These are phyloP conservation scores for Mitragyna speciosa DNA, from an alignment of 257 asterid genomes.

Conservation along the genomic window DNA sequence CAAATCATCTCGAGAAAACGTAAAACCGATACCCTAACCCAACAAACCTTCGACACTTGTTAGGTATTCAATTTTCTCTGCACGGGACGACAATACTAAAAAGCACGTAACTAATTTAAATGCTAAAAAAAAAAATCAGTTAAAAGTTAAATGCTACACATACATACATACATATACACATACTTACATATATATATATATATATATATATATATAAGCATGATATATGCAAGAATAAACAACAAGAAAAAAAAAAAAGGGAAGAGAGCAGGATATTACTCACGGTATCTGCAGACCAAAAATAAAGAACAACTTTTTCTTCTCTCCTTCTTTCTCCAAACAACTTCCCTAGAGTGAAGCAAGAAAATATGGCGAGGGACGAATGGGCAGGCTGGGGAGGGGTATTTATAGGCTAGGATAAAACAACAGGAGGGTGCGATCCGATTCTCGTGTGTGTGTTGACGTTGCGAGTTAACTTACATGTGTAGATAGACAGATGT, in stretches of 20 bases:
- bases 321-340: not conserved
- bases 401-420: slow-evolving; percentile 51
- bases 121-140: not conserved
- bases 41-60: not conserved
- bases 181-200: not conserved
- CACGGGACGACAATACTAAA: too few relatives aligned
- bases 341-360: slow-evolving; percentile 15
- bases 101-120: not conserved
- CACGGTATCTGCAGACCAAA: not conserved
- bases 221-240: not conserved
- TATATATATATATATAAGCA: too few relatives aligned
- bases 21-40: not conserved
- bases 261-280: slow-evolving; percentile 31
- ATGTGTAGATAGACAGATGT: not conserved
- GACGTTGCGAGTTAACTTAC: slow-evolving; percentile 20
- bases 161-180: not conserved
- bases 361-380: slow-evolving; percentile 18
- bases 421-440: too few relatives aligned
- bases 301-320: slow-evolving; percentile 19
- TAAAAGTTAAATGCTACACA: not conserved
- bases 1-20: not conserved
- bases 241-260: not conserved
- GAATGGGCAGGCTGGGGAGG: not conserved
- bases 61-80: not conserved
- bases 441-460: slow-evolving; percentile 41